Conservation (phyloP, 805 yeast species). For the Spencermartinsiella europaea region DNA sequence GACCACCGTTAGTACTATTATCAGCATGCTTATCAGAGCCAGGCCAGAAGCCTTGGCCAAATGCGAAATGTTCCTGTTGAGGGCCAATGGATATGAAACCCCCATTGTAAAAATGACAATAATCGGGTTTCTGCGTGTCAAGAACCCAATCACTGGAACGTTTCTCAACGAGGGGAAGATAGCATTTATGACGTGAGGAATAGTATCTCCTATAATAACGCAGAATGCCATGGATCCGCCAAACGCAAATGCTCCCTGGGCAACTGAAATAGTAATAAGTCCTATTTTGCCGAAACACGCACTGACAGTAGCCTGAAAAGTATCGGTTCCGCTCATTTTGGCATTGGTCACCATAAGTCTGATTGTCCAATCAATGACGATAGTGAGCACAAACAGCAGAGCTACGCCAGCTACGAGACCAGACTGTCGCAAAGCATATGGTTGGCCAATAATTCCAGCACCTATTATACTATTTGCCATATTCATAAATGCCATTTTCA, state of each 20-base stretch:
- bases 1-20: constrained; percentile 70
- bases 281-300: constrained; percentile 76
- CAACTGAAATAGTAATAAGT: constrained; percentile 55
- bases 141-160: constrained; percentile 41
- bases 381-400: constrained; percentile 53
- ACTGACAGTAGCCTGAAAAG: constrained; percentile 82
- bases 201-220: constrained; percentile 90
- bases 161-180: constrained; percentile 44
- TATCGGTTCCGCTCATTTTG: constrained; percentile 63
- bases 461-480: constrained; percentile 95
- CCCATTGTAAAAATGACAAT: constrained; percentile 64
- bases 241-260: constrained; percentile 86
- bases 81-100: constrained; percentile 77
- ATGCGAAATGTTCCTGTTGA: constrained; percentile 72
- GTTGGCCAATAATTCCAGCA: constrained; percentile 94
- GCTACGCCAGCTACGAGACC: constrained; percentile 74
- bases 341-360: constrained; percentile 74
- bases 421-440: constrained; percentile 76
- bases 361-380: constrained; percentile 84
- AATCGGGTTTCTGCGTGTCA: constrained; percentile 63
- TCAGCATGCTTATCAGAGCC: constrained; percentile 78
- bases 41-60: constrained; percentile 83
- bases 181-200: constrained; percentile 80
- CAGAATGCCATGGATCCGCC: constrained; percentile 95
- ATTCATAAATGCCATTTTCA: constrained; percentile 91